Evolutionary conservation across 768 basidiomycete species (phyloP), one percentile per base, ranked within the genome.

Genomic region (Boletus pseudopeckii): DNA sequence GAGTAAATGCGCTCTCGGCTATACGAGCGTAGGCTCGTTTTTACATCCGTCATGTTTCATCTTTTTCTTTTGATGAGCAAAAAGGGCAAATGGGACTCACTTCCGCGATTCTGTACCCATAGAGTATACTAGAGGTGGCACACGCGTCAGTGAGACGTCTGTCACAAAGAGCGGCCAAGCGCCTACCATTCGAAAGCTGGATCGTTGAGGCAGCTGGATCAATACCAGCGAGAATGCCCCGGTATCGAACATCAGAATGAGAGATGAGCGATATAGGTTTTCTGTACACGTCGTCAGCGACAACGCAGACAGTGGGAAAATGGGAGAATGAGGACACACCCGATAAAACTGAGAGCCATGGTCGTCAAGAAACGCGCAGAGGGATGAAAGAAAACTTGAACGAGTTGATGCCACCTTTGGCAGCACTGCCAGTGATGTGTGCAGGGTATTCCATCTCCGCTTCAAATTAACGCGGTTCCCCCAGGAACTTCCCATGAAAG

Each of bases 221-320:
- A 64, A 94, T 92, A 37, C 89, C 90, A 45, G 88, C 88, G 44
- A 94, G 77, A 57, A 90, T 91, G 56, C 91, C 91, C 58, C 89
- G 80, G 74, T 93, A 94, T 52, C 92, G 86, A 56, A 93, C 88
- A 81, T 92, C 92, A 47, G 89, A 90, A 70, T 91, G 88, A 53
- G 91, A 92, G 69, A 91, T 87, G 66, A 94, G 85, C 53, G 91
- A 91, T 54, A 94, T 93, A 10, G 88, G 82, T 79, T 91, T 91
- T 69, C 90, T 90, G 71, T 13, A 20, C 30, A n/a, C 45, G 48
- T 30, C 49, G 37, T 69, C 48, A 69, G 55, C 28, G 47, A 52
- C 41, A 40, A 32, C 22, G 7, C 10, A 3, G 45, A 10, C 10
- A 13, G n/a, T 4, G 3, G 5, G 5, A n/a, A 41, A 34, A 13